Percentiles rank a stretch among this genome's conserved stretches.
Conservation (phyloP, 345 rosid genomes). For the Arabis hirsuta region DNA sequence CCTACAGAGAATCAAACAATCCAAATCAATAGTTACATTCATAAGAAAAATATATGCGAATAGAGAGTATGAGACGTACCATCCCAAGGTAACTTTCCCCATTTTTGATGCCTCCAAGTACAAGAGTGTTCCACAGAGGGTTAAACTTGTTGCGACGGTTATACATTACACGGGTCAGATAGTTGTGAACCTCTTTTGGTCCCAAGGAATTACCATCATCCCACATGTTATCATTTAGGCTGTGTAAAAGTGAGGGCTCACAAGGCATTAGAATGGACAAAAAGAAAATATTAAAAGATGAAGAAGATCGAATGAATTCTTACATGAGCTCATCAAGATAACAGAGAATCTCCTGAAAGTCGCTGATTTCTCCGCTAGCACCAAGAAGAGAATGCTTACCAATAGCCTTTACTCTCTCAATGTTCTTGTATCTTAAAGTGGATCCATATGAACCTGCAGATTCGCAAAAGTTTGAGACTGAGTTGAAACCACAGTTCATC, state of each 20-base stretch:
- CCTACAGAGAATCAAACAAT: constrained; percentile 51
- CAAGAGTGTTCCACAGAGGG: constrained; percentile 96
- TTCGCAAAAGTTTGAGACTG: neutral
- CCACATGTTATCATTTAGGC: constrained; percentile 98
- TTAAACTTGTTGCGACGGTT: constrained; percentile 95
- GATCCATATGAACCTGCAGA: constrained; percentile 92
- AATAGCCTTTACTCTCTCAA: constrained; percentile 81
- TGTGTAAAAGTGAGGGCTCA: constrained; percentile 44
- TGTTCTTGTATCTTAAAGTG: constrained; percentile 86
- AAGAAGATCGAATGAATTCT: constrained; percentile 16
- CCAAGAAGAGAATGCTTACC: constrained; percentile 98
- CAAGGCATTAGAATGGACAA: constrained; percentile 27
- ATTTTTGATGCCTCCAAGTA: constrained; percentile 95
- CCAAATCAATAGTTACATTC: constrained; percentile 18
- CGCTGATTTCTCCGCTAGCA: constrained; percentile 96
- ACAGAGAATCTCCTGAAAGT: constrained; percentile 91
- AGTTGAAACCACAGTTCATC: constrained; percentile 1
- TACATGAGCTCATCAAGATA: constrained; percentile 94
- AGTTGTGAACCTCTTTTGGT: constrained; percentile 98
- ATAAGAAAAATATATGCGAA: neutral
- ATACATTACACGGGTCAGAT: constrained; percentile 90
- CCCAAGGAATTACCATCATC: constrained; percentile 99
- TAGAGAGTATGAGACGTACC: constrained; percentile 49
- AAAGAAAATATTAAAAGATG: neutral
- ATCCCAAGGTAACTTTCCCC: constrained; percentile 94